phyloP scores from a whole-genome alignment of 495 filamentous ascomycete species.

The Oidiodendron maius region DNA sequence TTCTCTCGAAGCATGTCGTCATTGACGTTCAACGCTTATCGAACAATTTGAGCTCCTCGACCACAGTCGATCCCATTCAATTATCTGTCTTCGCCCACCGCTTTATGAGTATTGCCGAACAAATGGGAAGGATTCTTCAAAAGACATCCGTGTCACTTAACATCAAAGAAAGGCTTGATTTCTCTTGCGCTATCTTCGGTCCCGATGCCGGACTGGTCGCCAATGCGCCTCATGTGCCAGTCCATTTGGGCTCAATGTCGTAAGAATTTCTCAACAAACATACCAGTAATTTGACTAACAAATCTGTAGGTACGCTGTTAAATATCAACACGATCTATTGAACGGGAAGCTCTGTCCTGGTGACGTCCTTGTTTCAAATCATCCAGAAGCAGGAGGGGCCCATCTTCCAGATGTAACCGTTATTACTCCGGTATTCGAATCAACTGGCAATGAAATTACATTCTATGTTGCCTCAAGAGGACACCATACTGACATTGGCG shows the following conservation, averaged over 20 bases:
- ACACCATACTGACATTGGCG: constrained; percentile 29
- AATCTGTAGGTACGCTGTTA: constrained; percentile 21
- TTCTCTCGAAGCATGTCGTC: constrained; percentile 20
- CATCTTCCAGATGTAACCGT: constrained; percentile 25
- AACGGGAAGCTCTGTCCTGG: constrained; percentile 14
- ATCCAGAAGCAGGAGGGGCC: constrained; percentile 21
- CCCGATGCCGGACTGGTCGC: constrained; percentile 35
- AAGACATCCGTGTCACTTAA: constrained; percentile 35
- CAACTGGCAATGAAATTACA: constrained; percentile 18
- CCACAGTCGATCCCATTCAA: background rate
- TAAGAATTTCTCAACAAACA: too few relatives aligned
- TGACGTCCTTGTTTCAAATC: constrained; percentile 23
- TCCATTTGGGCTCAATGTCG: constrained; percentile 23
- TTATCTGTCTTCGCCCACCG: background rate
- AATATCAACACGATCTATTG: constrained; percentile 15
- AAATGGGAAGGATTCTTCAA: constrained; percentile 38
- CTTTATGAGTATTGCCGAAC: constrained; percentile 35
- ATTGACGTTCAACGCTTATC: constrained; percentile 14
- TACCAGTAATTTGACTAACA: too few relatives aligned
- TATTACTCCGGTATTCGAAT: constrained; percentile 24
- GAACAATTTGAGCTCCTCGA: background rate
- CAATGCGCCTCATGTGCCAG: constrained; percentile 29
- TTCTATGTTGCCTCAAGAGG: constrained; percentile 28
- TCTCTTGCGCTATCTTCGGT: constrained; percentile 37
- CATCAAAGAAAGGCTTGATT: constrained; percentile 40